A percentile compares a stretch with the other conserved stretches of the same genome.
Evolutionary conservation across 108 stramenopile species (phyloP).

Genomic region (Skeletonema grethae): DNA sequence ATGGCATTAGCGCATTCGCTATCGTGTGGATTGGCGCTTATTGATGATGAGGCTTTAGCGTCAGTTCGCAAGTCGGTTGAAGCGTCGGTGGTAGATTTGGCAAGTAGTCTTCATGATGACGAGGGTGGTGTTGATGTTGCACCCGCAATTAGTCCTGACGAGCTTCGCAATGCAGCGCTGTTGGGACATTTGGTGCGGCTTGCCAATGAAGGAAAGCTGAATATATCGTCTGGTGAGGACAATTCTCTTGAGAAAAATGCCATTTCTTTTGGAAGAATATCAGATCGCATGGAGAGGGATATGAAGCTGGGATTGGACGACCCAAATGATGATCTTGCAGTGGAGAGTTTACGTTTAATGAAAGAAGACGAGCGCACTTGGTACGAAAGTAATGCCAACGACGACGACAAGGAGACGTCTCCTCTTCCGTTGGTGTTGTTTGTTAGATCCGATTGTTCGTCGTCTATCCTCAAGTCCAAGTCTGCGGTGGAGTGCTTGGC

Average conservation of each 20-base stretch:
- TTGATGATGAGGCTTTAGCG: conserved; percentile 74
- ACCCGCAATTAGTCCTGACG: conserved; percentile 54
- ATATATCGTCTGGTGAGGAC: background rate
- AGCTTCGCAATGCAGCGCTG: conserved; percentile 61
- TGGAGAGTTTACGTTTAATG: conserved; percentile 67
- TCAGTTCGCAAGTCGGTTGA: conserved; percentile 59
- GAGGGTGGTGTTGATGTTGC: conserved; percentile 23
- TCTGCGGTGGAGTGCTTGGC: conserved; percentile 75
- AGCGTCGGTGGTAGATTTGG: conserved; percentile 42
- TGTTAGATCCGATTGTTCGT: conserved; percentile 70
- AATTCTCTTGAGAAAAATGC: background rate
- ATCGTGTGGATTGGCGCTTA: conserved; percentile 69
- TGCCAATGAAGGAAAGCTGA: conserved; percentile 59
- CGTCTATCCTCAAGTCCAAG: conserved; percentile 76
- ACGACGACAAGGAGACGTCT: background rate
- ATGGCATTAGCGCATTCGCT: conserved; percentile 86
- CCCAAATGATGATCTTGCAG: conserved; percentile 80
- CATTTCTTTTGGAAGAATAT: conserved; percentile 52
- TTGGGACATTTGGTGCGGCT: conserved; percentile 61
- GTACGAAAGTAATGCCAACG: conserved; percentile 23
- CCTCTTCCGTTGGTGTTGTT: conserved; percentile 75
- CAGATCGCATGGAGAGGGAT: conserved; percentile 75
- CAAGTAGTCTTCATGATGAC: background rate
- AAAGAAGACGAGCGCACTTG: conserved; percentile 64
- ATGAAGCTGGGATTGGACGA: conserved; percentile 74